Evolutionary conservation across 1,139 yeast genomes (phyloP), one percentile per base, ranked within the genome.

Genomic region (Saccharomyces hybrid): DNA sequence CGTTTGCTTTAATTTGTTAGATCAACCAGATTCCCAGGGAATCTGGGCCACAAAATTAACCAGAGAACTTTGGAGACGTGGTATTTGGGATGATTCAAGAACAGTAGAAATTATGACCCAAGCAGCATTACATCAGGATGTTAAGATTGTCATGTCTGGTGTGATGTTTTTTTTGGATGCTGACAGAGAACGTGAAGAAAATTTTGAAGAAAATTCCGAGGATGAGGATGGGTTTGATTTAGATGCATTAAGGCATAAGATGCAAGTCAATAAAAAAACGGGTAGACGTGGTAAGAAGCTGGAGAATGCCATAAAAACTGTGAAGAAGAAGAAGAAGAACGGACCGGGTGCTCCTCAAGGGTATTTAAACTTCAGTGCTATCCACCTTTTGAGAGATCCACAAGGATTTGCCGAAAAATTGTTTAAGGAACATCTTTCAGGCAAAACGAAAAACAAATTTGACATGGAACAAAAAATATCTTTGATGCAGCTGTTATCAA

Each of bases 81-180:
- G 96, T 66, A 86, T 93, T 57, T 93, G 99, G 99, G 97, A 90
- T 70, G 99, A 93, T 71, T 81, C 96, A 1, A 78, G 98, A 63
- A 86, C 98, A 0, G 96, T 93, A 26, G 99, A 93, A 71, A 83
- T 93, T 65, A 91, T 95, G 98, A 86, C 96, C 2, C 95, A 89
- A 65, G 97, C 98, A 1, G 90, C 97, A 1, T 72, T 88, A 57
- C 97, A 90, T 67, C 64, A 87, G 9, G 96, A 91, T 63, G 79
- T 83, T 13, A 93, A 93, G 73, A 95, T 93, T 53, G 88, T 96
- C 11, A 76, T 86, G 56, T 88, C 97, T 2, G 99, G 97, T 55
- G 95, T 89, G 38, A 77, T 83, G 65, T 93, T 93, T 72, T 93
- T 93, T 73, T 74, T 93, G 55, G 97, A 97, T 58, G 97, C 97